A percentile compares a stretch with the other conserved stretches of the same genome.
Conservation (phyloP, 805 yeast species). For the Wickerhamiella siamensis region DNA sequence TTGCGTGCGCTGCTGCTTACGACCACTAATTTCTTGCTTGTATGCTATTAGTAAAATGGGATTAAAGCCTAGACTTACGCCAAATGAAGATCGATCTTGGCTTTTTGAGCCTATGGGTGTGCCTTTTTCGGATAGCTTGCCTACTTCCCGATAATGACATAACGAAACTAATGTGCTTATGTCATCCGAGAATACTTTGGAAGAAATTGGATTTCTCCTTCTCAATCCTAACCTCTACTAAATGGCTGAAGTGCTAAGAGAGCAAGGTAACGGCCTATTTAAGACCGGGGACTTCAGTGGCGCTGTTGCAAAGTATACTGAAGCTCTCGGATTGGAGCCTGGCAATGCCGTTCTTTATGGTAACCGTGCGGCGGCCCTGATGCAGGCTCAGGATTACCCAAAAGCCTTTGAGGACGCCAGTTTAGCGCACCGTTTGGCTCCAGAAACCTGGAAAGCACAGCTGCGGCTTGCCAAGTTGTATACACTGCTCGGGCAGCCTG, state of each 20-base stretch:
- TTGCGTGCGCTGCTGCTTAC: too few relatives aligned
- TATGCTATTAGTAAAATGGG: too few relatives aligned
- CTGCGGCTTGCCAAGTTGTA: constrained; percentile 26
- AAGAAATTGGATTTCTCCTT: neutral
- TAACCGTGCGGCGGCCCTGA: constrained; percentile 28
- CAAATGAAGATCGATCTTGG: too few relatives aligned
- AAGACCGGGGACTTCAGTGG: constrained; percentile 23
- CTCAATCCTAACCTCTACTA: neutral
- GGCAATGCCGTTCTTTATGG: constrained; percentile 25
- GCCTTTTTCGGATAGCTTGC: too few relatives aligned
- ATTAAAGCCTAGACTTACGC: too few relatives aligned
- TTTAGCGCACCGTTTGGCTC: constrained; percentile 21
- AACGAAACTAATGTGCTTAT: neutral
- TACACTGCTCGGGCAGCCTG: constrained; percentile 24
- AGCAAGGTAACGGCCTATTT: constrained; percentile 27
- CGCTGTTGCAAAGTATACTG: constrained; percentile 23
- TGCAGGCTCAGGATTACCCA: constrained; percentile 23
- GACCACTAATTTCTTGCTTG: too few relatives aligned
- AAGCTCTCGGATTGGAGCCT: constrained; percentile 28
- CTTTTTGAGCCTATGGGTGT: too few relatives aligned
- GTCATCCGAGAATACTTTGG: neutral
- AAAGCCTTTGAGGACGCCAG: constrained; percentile 26
- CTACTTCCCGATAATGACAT: too few relatives aligned
- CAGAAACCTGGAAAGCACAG: constrained; percentile 24
- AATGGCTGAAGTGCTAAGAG: constrained; percentile 21